Evolutionary conservation across 2,329 filamentous ascomycete species (phyloP), one percentile per base, ranked within the genome.

Genomic region (Byssochlamys sp.): DNA sequence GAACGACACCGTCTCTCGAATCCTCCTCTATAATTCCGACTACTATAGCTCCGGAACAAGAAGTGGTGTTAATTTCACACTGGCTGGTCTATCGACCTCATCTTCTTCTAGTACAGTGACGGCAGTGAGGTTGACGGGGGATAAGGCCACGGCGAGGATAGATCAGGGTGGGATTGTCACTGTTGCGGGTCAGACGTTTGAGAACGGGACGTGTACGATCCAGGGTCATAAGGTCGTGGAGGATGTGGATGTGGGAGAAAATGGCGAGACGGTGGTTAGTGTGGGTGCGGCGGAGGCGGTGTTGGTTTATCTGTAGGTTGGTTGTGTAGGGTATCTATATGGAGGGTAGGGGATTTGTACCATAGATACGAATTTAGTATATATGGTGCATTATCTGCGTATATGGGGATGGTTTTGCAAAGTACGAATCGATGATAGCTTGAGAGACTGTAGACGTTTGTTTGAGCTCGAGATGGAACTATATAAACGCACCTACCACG

Each of bases 271-370:
- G 1, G 76, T 70, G 0, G 75, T 79, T 55, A 70, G 67, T 1
- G 57, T 81, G 25, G 67, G 66, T 24, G 79, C 78, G 4, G 76
- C 75, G 5, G 79, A 82, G 64, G 79, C 78, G 4, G 63, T 81
- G 57, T 57, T 81, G 53, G 71, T 81, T 26, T 78, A 80, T 65
- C 59, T 81, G 29, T 66, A 19, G 19, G 39, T 7, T 24, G 39
- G 39, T 7, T 24, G 39, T 1, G 39, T 7, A 7, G 39, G 4
- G 14, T 7, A 45, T 19, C 14, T 45, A 9, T 19, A 24, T 19
- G 39, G 7, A 31, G 29, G 29, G 11, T 31, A 31, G 29, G 7
- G 7, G 29, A 10, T 11, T 31, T 19, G 19, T 19, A 19, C 19
- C 19, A 10, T 31, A 31, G 9, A 31, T 31, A 31, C 7, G 29